phyloP scores from a whole-genome alignment of 345 rosid species.

The Populus nigra region DNA sequence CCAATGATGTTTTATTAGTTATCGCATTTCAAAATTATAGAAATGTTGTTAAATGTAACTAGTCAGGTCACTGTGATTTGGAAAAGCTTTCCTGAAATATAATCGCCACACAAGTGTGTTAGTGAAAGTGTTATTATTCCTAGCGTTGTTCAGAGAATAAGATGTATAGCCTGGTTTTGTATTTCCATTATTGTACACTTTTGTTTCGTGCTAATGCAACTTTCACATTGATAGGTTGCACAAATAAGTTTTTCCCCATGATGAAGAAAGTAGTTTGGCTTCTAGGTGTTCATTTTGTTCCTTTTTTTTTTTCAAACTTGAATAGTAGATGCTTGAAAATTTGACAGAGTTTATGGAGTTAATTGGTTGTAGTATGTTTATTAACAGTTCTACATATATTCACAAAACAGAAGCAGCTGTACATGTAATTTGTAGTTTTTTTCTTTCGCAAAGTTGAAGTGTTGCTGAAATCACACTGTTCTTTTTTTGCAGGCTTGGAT shows the following conservation, averaged over 20 bases:
- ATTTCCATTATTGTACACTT: background rate
- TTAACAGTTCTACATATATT: background rate
- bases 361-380: background rate
- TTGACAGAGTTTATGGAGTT: background rate
- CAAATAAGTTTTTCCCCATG: background rate
- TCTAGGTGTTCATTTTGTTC: background rate
- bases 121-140: too few relatives aligned
- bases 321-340: background rate
- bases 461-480: background rate
- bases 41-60: too few relatives aligned
- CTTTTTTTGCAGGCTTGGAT: constrained; percentile 82
- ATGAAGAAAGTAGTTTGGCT: background rate
- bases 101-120: too few relatives aligned
- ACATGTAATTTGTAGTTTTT: background rate
- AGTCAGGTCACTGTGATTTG: too few relatives aligned
- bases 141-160: too few relatives aligned
- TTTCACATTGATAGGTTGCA: background rate
- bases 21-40: background rate
- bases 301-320: background rate
- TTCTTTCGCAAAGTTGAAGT: background rate
- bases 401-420: background rate
- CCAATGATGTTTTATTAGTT: too few relatives aligned
- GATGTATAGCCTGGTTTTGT: background rate
- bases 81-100: too few relatives aligned
- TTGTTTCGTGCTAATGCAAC: background rate